Evolutionary conservation across 139 green algal species (phyloP), one percentile per base, ranked within the genome.

Genomic region (Micractinium conductrix): DNA sequence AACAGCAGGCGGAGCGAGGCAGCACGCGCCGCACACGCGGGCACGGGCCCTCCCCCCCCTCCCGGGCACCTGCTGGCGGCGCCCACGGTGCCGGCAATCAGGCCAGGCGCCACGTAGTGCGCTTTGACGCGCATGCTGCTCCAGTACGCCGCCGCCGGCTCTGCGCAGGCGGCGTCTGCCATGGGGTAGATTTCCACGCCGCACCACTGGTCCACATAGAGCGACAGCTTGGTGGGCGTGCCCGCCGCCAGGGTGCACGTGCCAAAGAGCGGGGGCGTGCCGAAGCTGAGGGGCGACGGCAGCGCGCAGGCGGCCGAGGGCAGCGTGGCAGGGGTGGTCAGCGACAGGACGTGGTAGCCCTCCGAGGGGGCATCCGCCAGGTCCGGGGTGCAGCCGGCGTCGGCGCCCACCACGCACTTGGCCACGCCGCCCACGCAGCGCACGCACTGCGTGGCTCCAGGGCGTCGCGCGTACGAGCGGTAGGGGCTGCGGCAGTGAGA

Each of bases 121-220:
- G 35, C 76, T 28, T 33, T n/a, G 26, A 82, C 45, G 14, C 2
- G 38, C 38, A 50, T 71, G 76, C 35, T 55, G 58, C 55, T 82
- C 58, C 62, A 82, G 38, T 71, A 70, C 5, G 30, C 33, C 17
- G 30, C 48, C 3, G 22, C 76, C 4, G 76, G 55, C 55, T 82
- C 55, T 21, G 76, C 28, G 38, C 76, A 82, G 7, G 76, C 76
- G 37, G 76, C 40, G 38, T 82, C 76, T 6, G 48, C 68, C 2
- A 73, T 82, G 37, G 76, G 76, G 22, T 14, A 24, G 26, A 82
- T 71, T 7, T 21, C 14, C 14, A 82, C 76, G 19, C 48, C 76
- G 53, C 76, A 82, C 38, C 55, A 73, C 26, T 44, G 24, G 16
- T 82, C 38, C 26, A 82, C 76, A 40, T 73, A 82, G 14, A 82